phyloP scores from a whole-genome alignment of 805 yeast genomes.

The Dipodascus albidus region DNA sequence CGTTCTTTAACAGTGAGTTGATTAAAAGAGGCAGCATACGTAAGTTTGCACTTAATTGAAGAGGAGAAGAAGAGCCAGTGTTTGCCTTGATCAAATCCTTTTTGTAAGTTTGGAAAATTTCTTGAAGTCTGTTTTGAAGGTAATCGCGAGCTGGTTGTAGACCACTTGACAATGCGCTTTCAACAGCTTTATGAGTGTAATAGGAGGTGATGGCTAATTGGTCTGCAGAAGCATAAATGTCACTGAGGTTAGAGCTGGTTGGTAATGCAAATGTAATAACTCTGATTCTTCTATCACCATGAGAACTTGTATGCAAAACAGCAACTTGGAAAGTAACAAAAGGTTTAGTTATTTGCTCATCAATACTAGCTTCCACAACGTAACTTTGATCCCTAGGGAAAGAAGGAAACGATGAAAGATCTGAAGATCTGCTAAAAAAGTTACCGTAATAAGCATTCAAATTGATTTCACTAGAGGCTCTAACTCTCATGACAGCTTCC shows the following conservation, averaged over 20 bases:
- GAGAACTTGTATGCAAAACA: constrained; percentile 73
- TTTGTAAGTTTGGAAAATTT: constrained; percentile 68
- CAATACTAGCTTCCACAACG: constrained; percentile 74
- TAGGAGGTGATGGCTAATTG: constrained; percentile 80
- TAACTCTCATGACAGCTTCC: constrained; percentile 91
- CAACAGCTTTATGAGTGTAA: constrained; percentile 76
- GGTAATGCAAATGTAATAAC: constrained; percentile 86
- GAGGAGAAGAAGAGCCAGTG: constrained; percentile 83
- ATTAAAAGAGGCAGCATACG: constrained; percentile 84
- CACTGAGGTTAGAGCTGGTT: constrained; percentile 63
- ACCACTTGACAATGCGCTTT: constrained; percentile 52
- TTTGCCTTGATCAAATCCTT: constrained; percentile 87
- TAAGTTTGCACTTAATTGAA: constrained; percentile 75
- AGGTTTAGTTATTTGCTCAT: constrained; percentile 73
- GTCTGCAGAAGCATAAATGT: constrained; percentile 90
- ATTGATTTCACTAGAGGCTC: constrained; percentile 84
- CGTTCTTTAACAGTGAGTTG: constrained; percentile 71
- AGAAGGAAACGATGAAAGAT: constrained; percentile 91
- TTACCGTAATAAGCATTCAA: constrained; percentile 83
- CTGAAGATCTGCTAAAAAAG: constrained; percentile 91
- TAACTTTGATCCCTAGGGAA: constrained; percentile 96
- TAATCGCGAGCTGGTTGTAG: constrained; percentile 72
- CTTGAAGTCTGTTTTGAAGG: constrained; percentile 54
- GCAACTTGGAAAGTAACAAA: constrained; percentile 83
- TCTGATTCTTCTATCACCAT: constrained; percentile 89